Conservation (phyloP, 768 basidiomycete species). For the Kwoniella mangroviensis region DNA sequence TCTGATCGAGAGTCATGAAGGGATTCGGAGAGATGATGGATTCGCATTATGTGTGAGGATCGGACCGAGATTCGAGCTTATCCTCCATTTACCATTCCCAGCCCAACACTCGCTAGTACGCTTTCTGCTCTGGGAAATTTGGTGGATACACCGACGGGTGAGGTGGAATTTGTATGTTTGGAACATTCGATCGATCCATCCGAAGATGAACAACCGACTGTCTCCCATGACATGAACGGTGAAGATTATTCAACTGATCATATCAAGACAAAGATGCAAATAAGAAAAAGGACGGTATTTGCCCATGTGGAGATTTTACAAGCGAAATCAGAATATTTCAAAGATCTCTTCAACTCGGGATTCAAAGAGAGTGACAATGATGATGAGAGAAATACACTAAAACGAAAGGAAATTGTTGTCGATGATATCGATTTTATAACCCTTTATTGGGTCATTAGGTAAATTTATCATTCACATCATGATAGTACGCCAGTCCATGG, state of each 20-base stretch:
- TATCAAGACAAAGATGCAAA: slow-evolving; percentile 60
- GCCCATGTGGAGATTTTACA: slow-evolving; percentile 78
- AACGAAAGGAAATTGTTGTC: slow-evolving; percentile 71
- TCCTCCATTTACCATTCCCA: slow-evolving; percentile 8
- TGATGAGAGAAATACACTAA: slow-evolving; percentile 62
- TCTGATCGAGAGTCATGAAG: slow-evolving; percentile 65
- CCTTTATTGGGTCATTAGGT: slow-evolving; percentile 78
- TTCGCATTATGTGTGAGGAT: slow-evolving; percentile 77
- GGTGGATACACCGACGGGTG: slow-evolving; percentile 74
- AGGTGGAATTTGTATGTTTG: slow-evolving; percentile 75
- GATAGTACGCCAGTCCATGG: background rate
- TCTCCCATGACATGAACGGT: slow-evolving; percentile 53
- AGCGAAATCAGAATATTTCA: slow-evolving; percentile 76
- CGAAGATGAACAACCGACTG: too few relatives aligned
- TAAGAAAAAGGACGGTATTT: slow-evolving; percentile 74
- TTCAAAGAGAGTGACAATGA: slow-evolving; percentile 62
- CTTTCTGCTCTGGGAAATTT: slow-evolving; percentile 67
- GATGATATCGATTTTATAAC: slow-evolving; percentile 79
- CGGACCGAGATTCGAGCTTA: slow-evolving; percentile 40
- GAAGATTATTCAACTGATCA: slow-evolving; percentile 18
- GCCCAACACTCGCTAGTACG: background rate
- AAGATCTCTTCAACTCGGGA: slow-evolving; percentile 72
- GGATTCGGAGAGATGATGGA: slow-evolving; percentile 67
- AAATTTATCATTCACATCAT: slow-evolving; percentile 36
- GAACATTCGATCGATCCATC: slow-evolving; percentile 62